These are phyloP conservation scores for Spatholobus suberectus DNA, from an alignment of 306 rosid genomes.

Conservation along the genomic window DNA sequence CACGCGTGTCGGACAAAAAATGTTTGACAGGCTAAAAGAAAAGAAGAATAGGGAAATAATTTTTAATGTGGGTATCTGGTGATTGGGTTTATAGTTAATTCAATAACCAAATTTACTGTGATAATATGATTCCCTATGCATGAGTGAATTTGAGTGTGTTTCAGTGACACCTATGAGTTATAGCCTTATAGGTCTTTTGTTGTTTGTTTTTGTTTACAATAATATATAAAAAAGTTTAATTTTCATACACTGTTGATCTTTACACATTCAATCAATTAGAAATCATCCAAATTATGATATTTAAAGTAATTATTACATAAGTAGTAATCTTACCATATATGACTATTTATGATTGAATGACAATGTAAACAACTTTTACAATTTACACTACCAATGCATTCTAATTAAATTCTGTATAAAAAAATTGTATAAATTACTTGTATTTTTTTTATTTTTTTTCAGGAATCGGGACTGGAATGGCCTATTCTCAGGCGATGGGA, in stretches of 20 bases:
- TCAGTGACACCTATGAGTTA: background rate
- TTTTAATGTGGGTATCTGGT: background rate
- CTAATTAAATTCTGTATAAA: background rate
- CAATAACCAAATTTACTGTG: background rate
- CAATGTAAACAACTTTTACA: no score
- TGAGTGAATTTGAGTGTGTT: background rate
- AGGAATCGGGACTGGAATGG: conserved; percentile 68
- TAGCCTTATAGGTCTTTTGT: no score
- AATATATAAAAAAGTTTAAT: background rate
- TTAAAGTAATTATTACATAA: background rate
- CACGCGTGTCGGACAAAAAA: background rate
- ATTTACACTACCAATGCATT: background rate
- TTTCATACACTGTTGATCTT: background rate
- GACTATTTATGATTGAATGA: no score
- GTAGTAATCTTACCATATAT: background rate
- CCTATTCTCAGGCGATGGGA: conserved; percentile 89
- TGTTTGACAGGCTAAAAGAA: background rate
- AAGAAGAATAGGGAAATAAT: background rate
- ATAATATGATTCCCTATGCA: background rate
- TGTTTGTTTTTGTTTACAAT: background rate
- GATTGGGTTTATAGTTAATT: background rate
- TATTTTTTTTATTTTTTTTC: conserved; percentile 35
- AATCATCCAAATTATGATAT: background rate
- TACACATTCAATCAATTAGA: background rate
- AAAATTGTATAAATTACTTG: background rate